Conservation (phyloP, 306 rosid species). For the Crotalaria pallida region DNA sequence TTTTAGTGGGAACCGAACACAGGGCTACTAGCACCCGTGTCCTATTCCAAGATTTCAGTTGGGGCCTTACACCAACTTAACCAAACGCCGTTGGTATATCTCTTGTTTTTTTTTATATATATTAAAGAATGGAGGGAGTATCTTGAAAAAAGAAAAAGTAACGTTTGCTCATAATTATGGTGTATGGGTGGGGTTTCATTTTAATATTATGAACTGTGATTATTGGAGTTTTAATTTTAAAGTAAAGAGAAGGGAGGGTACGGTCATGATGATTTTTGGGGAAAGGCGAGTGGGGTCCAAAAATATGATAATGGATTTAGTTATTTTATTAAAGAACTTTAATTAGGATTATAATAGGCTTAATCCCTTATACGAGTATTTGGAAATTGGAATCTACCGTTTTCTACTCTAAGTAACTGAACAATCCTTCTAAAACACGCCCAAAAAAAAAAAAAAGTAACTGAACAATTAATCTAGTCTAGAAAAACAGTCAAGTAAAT, state of each 20-base stretch:
- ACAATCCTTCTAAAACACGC: too few relatives aligned
- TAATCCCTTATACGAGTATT: neutral
- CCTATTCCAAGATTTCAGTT: too few relatives aligned
- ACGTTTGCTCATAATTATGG: slow-evolving; percentile 42
- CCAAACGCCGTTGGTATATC: too few relatives aligned
- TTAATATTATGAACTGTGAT: slow-evolving; percentile 20
- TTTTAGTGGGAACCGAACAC: too few relatives aligned
- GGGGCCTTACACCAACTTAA: too few relatives aligned
- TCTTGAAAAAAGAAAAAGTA: slow-evolving; percentile 40
- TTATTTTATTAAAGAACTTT: slow-evolving; percentile 14
- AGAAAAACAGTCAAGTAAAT: too few relatives aligned
- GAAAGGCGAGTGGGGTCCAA: slow-evolving; percentile 21
- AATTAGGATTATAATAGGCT: neutral
- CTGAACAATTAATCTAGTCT: too few relatives aligned
- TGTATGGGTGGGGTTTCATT: slow-evolving; percentile 26
- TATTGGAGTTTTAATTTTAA: slow-evolving; percentile 26
- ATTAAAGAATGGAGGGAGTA: too few relatives aligned
- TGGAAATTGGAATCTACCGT: slow-evolving; percentile 17
- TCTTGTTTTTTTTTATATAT: too few relatives aligned
- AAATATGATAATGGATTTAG: neutral
- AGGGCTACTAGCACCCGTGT: too few relatives aligned
- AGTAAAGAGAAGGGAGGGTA: slow-evolving; percentile 1
- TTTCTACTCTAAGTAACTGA: slow-evolving; percentile 2
- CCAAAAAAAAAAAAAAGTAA: too few relatives aligned
- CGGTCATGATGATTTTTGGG: slow-evolving; percentile 11